phyloP scores from a whole-genome alignment of 345 rosid species.

The Populus pruinosa region DNA sequence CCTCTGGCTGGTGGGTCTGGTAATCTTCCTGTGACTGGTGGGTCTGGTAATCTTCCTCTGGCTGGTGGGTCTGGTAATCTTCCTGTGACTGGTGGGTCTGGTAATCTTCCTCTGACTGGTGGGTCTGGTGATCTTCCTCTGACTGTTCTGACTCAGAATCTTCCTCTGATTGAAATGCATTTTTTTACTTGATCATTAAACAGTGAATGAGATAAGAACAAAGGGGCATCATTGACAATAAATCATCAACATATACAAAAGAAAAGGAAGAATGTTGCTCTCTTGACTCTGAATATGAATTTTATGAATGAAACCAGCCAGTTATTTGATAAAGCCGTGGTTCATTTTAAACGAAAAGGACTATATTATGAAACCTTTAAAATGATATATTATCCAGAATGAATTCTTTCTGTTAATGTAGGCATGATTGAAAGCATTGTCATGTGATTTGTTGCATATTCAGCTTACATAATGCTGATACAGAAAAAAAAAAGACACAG shows the following conservation, averaged over 20 bases:
- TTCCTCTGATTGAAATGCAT: conserved; percentile 16
- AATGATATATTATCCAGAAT: not conserved
- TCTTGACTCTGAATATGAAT: not conserved
- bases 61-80: conserved; percentile 23
- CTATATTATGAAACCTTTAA: not conserved
- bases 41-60: conserved; percentile 19
- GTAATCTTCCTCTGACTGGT: conserved; percentile 29
- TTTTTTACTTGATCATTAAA: not conserved
- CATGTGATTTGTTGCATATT: not conserved
- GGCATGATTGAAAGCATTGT: not conserved
- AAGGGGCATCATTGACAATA: not conserved
- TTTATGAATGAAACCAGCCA: not conserved
- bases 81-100: not conserved
- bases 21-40: no score
- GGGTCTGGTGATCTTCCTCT: conserved; percentile 2
- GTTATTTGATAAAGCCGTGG: not conserved
- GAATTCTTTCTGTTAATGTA: not conserved
- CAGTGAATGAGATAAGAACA: not conserved
- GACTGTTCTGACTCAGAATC: conserved; percentile 34
- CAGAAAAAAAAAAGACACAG: not conserved
- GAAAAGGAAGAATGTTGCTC: not conserved
- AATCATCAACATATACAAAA: not conserved
- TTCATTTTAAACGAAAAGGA: not conserved
- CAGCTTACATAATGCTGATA: not conserved
- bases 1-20: conserved; percentile 33